phyloP scores from a whole-genome alignment of 1,139 yeast genomes.

The Nakaseomyces nivariensis region DNA sequence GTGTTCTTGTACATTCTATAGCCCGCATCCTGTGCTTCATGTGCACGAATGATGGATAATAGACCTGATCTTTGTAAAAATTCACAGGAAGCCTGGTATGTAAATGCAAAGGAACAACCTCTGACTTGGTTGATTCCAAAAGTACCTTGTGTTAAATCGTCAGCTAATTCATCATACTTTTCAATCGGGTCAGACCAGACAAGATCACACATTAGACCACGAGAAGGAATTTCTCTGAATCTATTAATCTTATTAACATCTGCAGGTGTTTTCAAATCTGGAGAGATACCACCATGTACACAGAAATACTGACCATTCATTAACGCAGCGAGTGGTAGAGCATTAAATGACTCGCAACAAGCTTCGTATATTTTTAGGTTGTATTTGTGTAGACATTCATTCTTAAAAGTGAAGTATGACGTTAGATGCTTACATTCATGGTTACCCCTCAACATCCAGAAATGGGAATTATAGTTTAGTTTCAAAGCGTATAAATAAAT shows the following conservation, averaged over 20 bases:
- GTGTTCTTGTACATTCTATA: constrained; percentile 90
- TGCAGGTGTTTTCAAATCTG: constrained; percentile 61
- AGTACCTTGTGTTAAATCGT: constrained; percentile 23
- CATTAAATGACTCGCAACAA: constrained; percentile 71
- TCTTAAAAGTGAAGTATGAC: constrained; percentile 85
- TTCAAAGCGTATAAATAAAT: constrained; percentile 74
- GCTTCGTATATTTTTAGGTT: constrained; percentile 58
- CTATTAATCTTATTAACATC: constrained; percentile 66
- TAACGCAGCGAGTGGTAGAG: constrained; percentile 85
- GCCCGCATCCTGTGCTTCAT: constrained; percentile 97
- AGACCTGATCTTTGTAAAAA: constrained; percentile 74
- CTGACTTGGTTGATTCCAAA: constrained; percentile 68
- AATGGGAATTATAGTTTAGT: constrained; percentile 62
- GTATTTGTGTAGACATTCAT: constrained; percentile 86
- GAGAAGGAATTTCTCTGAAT: constrained; percentile 87
- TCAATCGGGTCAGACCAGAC: constrained; percentile 96
- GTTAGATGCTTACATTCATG: constrained; percentile 94
- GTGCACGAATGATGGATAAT: constrained; percentile 82
- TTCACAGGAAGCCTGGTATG: constrained; percentile 74
- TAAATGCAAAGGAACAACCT: constrained; percentile 88
- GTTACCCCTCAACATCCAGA: constrained; percentile 85
- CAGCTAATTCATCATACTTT: constrained; percentile 52
- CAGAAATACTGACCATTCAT: constrained; percentile 94
- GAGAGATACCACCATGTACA: constrained; percentile 96
- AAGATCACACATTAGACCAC: constrained; percentile 89